A percentile compares a stretch with the other conserved stretches of the same genome.
Conservation (phyloP, 257 asterid species). For the Lycium ferocissimum region DNA sequence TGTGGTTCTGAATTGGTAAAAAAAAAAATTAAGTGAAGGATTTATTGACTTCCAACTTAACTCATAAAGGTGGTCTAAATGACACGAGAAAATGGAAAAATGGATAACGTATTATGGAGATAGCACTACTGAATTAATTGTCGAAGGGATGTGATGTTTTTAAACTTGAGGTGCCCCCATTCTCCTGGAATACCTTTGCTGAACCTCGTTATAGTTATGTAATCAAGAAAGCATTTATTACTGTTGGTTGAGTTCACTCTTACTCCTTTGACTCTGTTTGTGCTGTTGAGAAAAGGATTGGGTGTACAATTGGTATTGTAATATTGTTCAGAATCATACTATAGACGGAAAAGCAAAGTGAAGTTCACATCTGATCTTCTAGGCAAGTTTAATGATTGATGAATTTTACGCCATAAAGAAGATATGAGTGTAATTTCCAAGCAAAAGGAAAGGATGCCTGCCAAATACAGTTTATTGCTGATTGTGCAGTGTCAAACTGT, state of each 20-base stretch:
- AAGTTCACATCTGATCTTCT: constrained; percentile 21
- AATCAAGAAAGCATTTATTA: constrained; percentile 8
- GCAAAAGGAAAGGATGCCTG: neutral
- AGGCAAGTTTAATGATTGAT: constrained; percentile 7
- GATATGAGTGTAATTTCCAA: constrained; percentile 5
- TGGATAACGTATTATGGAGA: neutral
- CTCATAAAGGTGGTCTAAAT: constrained; percentile 2
- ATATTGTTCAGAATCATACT: constrained; percentile 12
- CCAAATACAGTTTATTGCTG: neutral
- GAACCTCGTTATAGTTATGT: neutral
- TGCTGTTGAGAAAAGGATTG: neutral
- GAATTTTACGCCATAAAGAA: neutral
- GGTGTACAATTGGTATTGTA: constrained; percentile 18
- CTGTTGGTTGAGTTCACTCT: constrained; percentile 10
- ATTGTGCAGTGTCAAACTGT: constrained; percentile 3
- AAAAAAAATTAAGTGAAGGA: neutral
- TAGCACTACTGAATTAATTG: neutral
- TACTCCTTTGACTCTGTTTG: neutral
- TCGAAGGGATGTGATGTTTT: neutral
- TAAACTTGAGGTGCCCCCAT: constrained; percentile 21
- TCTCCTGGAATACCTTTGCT: neutral
- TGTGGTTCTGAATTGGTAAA: neutral
- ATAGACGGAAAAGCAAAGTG: neutral
- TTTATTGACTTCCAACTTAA: neutral
- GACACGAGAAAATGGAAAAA: neutral